Evolutionary conservation across 2,329 filamentous ascomycete genomes (phyloP).

Genomic region (Trichoderma sp.): DNA sequence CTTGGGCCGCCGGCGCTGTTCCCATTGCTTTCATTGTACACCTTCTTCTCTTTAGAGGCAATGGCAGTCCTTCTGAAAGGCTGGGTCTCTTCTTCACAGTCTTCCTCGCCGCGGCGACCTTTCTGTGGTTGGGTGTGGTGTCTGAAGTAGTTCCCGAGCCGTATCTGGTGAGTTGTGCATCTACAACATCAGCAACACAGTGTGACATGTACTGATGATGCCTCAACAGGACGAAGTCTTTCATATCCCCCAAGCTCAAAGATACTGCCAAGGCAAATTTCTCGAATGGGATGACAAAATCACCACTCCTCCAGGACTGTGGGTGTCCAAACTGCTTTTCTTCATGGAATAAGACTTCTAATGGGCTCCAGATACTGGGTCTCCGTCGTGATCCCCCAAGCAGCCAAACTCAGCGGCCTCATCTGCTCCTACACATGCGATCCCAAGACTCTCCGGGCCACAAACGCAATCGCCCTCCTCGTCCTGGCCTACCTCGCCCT

Average conservation of each 20-base stretch:
- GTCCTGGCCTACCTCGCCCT: conserved; percentile 51
- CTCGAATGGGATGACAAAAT: conserved; percentile 92
- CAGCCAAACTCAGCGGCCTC: conserved; percentile 28
- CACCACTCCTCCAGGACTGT: conserved; percentile 90
- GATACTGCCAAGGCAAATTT: conserved; percentile 77
- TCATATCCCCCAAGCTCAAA: conserved; percentile 87
- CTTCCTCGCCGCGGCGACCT: conserved; percentile 31
- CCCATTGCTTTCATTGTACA: conserved; percentile 26
- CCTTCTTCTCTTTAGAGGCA: background rate
- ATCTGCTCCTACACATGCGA: conserved; percentile 35
- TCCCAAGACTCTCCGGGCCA: conserved; percentile 47
- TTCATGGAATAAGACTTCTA: background rate
- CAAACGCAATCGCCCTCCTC: conserved; percentile 49
- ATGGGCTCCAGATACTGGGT: conserved; percentile 48
- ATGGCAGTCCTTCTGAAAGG: background rate
- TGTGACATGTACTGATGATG: conserved; percentile 28
- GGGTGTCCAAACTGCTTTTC: conserved; percentile 37
- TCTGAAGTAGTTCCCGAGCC: conserved; percentile 51
- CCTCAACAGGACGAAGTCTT: conserved; percentile 74
- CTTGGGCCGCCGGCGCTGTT: conserved; percentile 23
- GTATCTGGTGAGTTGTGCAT: conserved; percentile 50
- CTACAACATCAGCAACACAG: background rate
- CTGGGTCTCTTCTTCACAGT: conserved; percentile 28
- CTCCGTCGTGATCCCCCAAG: conserved; percentile 40
- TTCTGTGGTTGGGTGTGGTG: conserved; percentile 34